Evolutionary conservation across 495 filamentous ascomycete species (phyloP), one percentile per base, ranked within the genome.

Genomic region (Chaetomium fimeti): DNA sequence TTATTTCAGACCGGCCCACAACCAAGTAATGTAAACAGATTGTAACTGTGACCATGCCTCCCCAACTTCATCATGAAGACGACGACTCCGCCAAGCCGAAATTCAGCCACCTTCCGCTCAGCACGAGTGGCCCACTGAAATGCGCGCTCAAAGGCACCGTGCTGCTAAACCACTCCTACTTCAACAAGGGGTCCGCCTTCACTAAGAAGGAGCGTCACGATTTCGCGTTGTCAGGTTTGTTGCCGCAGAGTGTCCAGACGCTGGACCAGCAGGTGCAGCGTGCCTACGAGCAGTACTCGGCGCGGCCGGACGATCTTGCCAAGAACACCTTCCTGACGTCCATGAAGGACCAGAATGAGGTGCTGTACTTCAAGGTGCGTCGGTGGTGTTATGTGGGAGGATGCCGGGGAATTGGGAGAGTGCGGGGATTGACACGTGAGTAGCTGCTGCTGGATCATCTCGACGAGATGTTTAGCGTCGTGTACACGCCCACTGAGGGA

Each of bases 401-500:
- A 9, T 22, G 12, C 16, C 45, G 8, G 8, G 20, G 8, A 9
- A 20, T 49, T 2, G 12, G 20, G n/a, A 6, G 45, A 9, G 45
- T 5, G 22, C 51, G 25, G 24, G 5, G 38, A 38, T 47, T 32
- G 24, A 60, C 32, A 18, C 9, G 43, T 20, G 1, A 18, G 32
- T 60, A 80, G 76, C 69, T 82, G 45, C 47, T 82, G 22, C 74
- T 79, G 62, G 77, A 81, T 40, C 74, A 82, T 42, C 65, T 81
- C 40, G 69, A 89, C 66, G 92, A 96, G 73, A 93, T 96, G 89
- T 91, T 96, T 68, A 84, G 87, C 48, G 77, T 96, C 13, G 91
- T 96, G 36, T 96, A 96, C 71, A 96, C 92, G 0, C 92, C 92
- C 0, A 96, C 92, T 0, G 92, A 96, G 74, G 91, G 90, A 4